Conservation (phyloP, 352 stramenopile genomes). For the Phytophthora cactorum region DNA sequence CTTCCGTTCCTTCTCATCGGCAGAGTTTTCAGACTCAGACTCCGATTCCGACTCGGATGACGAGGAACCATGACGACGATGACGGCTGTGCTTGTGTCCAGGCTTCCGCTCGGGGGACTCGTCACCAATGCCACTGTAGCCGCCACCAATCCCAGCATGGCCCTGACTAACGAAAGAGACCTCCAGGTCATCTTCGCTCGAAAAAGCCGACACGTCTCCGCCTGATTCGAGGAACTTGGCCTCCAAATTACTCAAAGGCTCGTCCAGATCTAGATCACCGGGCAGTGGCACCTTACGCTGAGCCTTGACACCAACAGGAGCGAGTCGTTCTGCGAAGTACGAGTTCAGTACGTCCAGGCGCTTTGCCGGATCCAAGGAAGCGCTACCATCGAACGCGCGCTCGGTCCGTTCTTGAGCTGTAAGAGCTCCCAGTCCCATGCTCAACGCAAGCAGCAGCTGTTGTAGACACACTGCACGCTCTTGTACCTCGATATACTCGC, state of each 20-base stretch:
- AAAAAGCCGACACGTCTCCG: constrained; percentile 65
- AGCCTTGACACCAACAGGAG: constrained; percentile 90
- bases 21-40: constrained; percentile 42
- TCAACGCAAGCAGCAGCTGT: constrained; percentile 68
- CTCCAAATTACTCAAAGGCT: constrained; percentile 58
- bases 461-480: constrained; percentile 93
- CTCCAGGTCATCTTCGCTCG: constrained; percentile 78
- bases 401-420: constrained; percentile 67
- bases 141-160: constrained; percentile 36
- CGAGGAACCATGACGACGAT: constrained; percentile 23
- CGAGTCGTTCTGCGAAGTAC: constrained; percentile 86
- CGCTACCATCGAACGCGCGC: constrained; percentile 66
- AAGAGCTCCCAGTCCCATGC: constrained; percentile 64
- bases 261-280: constrained; percentile 76
- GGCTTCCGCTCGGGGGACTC: constrained; percentile 57
- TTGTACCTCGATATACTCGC: constrained; percentile 94
- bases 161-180: constrained; percentile 79
- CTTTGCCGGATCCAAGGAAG: constrained; percentile 49
- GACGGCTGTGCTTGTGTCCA: constrained; percentile 43
- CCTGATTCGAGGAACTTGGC: constrained; percentile 80
- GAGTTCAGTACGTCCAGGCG: constrained; percentile 67
- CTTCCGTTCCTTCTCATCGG: constrained; percentile 50
- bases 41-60: constrained; percentile 45
- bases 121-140: constrained; percentile 45
- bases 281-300: constrained; percentile 93